Percentiles rank a stretch among this genome's conserved stretches.
Evolutionary conservation across 2,329 filamentous ascomycete genomes (phyloP).

Genomic region (Scytalidium lignicola): DNA sequence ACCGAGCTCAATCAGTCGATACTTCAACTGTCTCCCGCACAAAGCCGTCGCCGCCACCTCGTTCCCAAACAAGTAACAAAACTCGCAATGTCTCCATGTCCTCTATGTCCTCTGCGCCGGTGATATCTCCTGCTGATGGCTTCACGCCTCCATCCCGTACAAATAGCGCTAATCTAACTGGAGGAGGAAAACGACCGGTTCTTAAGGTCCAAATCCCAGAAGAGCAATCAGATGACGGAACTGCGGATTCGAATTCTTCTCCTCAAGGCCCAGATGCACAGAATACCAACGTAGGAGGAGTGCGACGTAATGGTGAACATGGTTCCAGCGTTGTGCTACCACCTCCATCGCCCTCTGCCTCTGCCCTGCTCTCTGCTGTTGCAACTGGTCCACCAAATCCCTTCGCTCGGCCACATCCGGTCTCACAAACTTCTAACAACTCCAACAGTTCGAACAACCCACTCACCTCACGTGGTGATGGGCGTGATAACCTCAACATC

Average conservation of each 20-base stretch:
- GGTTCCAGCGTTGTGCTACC: conserved; percentile 74
- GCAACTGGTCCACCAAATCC: conserved; percentile 92
- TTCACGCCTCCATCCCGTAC: conserved; percentile 70
- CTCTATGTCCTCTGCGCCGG: conserved; percentile 56
- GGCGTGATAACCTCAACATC: conserved; percentile 40
- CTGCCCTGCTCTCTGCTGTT: conserved; percentile 80
- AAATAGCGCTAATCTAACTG: conserved; percentile 62
- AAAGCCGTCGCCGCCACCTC: conserved; percentile 43
- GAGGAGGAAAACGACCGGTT: conserved; percentile 67
- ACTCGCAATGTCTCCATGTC: conserved; percentile 38
- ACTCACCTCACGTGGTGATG: conserved; percentile 20
- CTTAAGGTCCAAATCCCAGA: conserved; percentile 94
- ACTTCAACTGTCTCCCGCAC: conserved; percentile 49
- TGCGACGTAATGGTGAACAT: conserved; percentile 33
- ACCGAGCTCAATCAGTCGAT: conserved; percentile 62
- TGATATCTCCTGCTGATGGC: conserved; percentile 36
- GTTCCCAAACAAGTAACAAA: conserved; percentile 40
- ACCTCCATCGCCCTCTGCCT: conserved; percentile 77
- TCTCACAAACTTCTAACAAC: conserved; percentile 39
- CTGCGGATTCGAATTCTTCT: conserved; percentile 62
- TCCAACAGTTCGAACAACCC: conserved; percentile 12
- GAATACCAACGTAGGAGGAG: conserved; percentile 16
- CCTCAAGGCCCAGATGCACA: conserved; percentile 17
- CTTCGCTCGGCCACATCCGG: conserved; percentile 80
- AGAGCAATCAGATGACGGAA: conserved; percentile 76